Conservation (phyloP, 176 grass and related monocot species). For the Carex cristatella region DNA sequence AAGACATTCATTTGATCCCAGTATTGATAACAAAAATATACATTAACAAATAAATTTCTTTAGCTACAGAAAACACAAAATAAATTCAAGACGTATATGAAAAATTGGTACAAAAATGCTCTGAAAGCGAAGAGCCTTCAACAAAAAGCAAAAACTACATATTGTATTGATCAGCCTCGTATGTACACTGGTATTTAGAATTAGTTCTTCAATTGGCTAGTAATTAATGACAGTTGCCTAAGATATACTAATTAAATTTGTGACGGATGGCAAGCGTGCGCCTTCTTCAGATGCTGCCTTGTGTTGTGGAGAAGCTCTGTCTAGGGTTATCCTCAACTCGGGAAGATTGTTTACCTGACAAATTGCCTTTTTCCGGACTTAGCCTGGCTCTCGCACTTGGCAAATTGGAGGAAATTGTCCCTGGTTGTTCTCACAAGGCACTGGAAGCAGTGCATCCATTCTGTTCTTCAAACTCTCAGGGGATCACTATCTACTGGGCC, state of each 20-base stretch:
- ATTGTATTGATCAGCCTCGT: too few species aligned
- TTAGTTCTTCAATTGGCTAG: not conserved
- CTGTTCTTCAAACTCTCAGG: conserved; percentile 57
- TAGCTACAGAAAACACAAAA: too few species aligned
- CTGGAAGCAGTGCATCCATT: conserved; percentile 78
- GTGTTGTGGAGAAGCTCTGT: conserved; percentile 55
- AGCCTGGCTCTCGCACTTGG: conserved; percentile 53
- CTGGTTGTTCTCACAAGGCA: conserved; percentile 71
- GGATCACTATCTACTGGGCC: conserved; percentile 32
- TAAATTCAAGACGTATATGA: too few species aligned
- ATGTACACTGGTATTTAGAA: too few species aligned
- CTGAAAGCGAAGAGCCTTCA: too few species aligned
- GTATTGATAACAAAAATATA: too few species aligned
- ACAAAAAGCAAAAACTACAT: too few species aligned
- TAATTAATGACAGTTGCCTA: not conserved
- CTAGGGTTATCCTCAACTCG: conserved; percentile 25
- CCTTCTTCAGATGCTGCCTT: conserved; percentile 69
- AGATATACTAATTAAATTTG: conserved; percentile 20
- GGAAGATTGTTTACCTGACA: conserved; percentile 18
- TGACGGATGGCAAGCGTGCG: conserved; percentile 86
- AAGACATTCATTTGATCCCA: too few species aligned
- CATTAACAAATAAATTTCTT: too few species aligned
- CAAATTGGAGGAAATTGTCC: conserved; percentile 80
- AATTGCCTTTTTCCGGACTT: conserved; percentile 34
- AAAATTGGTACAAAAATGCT: too few species aligned